Evolutionary conservation across 768 basidiomycete genomes (phyloP), one percentile per base, ranked within the genome.

Genomic region (Rhizopogon vinicolor): DNA sequence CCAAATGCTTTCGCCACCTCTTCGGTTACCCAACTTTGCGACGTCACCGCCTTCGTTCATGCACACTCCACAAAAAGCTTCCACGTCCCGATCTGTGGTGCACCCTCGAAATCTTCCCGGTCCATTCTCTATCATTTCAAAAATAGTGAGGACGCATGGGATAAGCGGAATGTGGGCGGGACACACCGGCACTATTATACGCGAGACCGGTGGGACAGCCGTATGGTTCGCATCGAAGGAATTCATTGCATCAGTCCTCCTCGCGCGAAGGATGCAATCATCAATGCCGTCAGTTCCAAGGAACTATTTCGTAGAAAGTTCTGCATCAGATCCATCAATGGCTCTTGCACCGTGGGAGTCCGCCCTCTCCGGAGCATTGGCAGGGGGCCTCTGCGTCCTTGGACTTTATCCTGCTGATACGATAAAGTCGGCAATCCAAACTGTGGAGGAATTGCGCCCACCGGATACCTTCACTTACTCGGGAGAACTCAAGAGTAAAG

Each of bases 161-260:
- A 18, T 88, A 5, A 78, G 78, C 19, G 92, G 90, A 22, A 78
- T 94, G 51, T 94, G 90, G 92, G 76, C 90, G 12, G 89, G 91
- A 10, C 91, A 95, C 61, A 89, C 84, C 1, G 92, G 89, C 3
- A 95, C 93, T 0, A 73, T 97, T 59, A 78, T 96, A 53, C 85
- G 91, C 51, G 93, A 96, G 69, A 90, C 89, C 0, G 93, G 93
- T 13, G 91, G 92, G 4, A 82, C 83, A 13, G 84, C 87, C 0
- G 88, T 89, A 8, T 96, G 93, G 92, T 96, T 98, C 69, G 75
- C 79, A 33, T 82, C 86, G 10, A 97, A 95, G 68, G 91, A 95
- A 67, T 75, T 84, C 58, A 78, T 91, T 55, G 83, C 86, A 2
- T 76, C 82, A 25, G 63, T 74, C 16, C 84, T 96, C 44, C 73